Evolutionary conservation across 768 basidiomycete species (phyloP).

Genomic region (Mrakia hoshinonis): DNA sequence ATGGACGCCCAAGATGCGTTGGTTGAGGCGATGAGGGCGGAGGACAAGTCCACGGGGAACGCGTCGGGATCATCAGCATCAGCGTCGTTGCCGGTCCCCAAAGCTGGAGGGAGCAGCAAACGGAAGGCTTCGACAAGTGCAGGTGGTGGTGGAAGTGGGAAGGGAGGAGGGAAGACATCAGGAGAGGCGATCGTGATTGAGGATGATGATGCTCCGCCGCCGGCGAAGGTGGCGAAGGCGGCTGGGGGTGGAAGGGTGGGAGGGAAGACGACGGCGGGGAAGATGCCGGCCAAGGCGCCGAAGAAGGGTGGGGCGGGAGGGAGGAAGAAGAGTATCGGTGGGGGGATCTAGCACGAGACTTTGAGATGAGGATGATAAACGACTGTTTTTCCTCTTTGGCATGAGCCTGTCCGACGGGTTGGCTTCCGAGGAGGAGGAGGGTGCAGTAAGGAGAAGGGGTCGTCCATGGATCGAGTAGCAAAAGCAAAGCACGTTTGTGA

Average conservation of each 20-base stretch:
- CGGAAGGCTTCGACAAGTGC: conserved; percentile 15
- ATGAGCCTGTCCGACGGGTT: too few species aligned
- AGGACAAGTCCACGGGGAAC: too few species aligned
- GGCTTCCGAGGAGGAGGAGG: too few species aligned
- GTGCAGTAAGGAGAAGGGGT: too few species aligned
- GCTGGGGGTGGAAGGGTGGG: background rate
- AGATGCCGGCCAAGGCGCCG: background rate
- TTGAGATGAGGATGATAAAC: too few species aligned
- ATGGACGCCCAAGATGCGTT: background rate
- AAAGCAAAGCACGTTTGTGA: too few species aligned
- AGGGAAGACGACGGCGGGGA: conserved; percentile 11
- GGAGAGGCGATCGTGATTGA: conserved; percentile 11
- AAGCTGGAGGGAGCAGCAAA: background rate
- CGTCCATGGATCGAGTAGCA: too few species aligned
- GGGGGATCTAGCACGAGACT: too few species aligned
- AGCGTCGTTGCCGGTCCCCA: background rate
- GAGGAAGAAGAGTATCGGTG: too few species aligned
- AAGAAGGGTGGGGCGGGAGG: background rate
- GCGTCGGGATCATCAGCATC: too few species aligned
- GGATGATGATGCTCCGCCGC: conserved; percentile 13
- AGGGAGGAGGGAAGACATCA: background rate
- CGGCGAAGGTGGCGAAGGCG: background rate
- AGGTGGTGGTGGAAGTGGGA: background rate
- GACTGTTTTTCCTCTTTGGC: too few species aligned
- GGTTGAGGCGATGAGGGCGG: background rate